Evolutionary conservation across 768 basidiomycete species (phyloP).

Genomic region (Hericium coralloides): DNA sequence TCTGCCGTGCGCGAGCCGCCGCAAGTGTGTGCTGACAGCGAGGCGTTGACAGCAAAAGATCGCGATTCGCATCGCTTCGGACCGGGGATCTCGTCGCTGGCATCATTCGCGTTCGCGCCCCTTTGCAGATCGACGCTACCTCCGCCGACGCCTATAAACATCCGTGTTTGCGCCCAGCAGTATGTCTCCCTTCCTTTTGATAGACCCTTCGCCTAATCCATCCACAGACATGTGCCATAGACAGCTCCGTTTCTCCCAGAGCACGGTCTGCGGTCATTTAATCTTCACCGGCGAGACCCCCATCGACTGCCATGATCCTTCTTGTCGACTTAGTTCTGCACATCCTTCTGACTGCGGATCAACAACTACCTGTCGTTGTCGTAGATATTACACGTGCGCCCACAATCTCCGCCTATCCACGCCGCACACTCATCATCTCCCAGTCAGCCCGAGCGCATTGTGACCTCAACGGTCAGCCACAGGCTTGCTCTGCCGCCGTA

Average conservation of each 20-base stretch:
- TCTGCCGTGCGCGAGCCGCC: too few relatives aligned
- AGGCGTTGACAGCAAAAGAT: too few relatives aligned
- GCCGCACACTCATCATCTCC: slow-evolving; percentile 1
- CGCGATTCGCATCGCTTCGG: too few relatives aligned
- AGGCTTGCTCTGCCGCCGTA: background rate
- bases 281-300: slow-evolving; percentile 32
- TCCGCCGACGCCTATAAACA: slow-evolving; percentile 11
- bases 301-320: slow-evolving; percentile 41
- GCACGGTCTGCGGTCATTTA: slow-evolving; percentile 46
- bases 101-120: too few relatives aligned
- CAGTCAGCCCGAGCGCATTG: slow-evolving; percentile 48
- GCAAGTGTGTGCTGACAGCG: too few relatives aligned
- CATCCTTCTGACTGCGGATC: slow-evolving; percentile 42
- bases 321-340: slow-evolving; percentile 37
- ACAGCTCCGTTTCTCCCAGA: slow-evolving; percentile 42
- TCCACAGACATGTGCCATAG: slow-evolving; percentile 52
- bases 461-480: slow-evolving; percentile 32
- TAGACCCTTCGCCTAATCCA: slow-evolving; percentile 1
- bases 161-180: background rate
- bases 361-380: slow-evolving; percentile 29
- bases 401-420: background rate
- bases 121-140: slow-evolving; percentile 2
- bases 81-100: too few relatives aligned
- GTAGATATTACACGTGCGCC: slow-evolving; percentile 45
- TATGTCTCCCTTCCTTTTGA: background rate